Evolutionary conservation across 441 rosid species (phyloP).

Genomic region (Euphorbia celastroides): DNA sequence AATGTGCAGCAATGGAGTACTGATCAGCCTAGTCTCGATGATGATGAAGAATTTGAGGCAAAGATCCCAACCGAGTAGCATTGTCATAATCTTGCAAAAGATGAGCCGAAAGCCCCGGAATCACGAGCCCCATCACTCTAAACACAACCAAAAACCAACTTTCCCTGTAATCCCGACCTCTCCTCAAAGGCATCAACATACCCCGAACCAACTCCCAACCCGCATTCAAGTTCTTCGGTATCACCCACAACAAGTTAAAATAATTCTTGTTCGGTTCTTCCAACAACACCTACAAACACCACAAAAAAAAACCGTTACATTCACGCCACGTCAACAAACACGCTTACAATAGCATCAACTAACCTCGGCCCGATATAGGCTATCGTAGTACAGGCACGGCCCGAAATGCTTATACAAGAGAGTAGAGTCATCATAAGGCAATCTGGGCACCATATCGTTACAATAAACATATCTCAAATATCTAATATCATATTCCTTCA

Average conservation of each 20-base stretch:
- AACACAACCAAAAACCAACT: slow-evolving; percentile 34
- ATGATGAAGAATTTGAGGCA: slow-evolving; percentile 12
- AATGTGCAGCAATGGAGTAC: background rate
- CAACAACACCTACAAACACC: slow-evolving; percentile 36
- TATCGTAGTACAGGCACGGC: slow-evolving; percentile 43
- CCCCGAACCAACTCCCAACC: slow-evolving; percentile 59
- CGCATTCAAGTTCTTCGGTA: slow-evolving; percentile 45
- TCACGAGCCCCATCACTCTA: slow-evolving; percentile 41
- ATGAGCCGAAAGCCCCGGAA: slow-evolving; percentile 69
- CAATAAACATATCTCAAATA: slow-evolving; percentile 57
- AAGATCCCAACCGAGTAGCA: slow-evolving; percentile 37
- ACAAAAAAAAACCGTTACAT: too few species aligned
- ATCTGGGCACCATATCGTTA: slow-evolving; percentile 74
- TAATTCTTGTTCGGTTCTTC: slow-evolving; percentile 79
- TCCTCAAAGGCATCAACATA: slow-evolving; percentile 33
- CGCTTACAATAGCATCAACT: too few species aligned
- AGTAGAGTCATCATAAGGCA: slow-evolving; percentile 58
- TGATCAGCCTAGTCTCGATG: slow-evolving; percentile 17
- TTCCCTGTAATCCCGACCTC: slow-evolving; percentile 46
- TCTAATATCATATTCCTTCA: slow-evolving; percentile 33
- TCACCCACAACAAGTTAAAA: slow-evolving; percentile 33
- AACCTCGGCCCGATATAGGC: slow-evolving; percentile 56
- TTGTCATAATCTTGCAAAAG: slow-evolving; percentile 53
- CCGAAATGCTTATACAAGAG: slow-evolving; percentile 72
- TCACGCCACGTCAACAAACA: too few species aligned